A percentile compares a stretch with the other conserved stretches of the same genome.
phyloP scores from a whole-genome alignment of 164 flowering plant genomes.

The Chimonanthus salicifolius region DNA sequence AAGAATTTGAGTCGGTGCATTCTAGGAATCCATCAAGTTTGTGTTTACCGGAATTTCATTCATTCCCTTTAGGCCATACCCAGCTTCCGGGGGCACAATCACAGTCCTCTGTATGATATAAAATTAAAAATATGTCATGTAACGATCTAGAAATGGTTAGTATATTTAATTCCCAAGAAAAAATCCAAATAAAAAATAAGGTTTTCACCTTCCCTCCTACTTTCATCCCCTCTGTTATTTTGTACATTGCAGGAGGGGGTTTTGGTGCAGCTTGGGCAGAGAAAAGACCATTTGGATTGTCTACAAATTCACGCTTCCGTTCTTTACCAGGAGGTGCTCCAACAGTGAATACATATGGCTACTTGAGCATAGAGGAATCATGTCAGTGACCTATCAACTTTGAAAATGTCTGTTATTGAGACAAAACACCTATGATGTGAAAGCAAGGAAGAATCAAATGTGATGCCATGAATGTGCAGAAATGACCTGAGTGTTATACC shows the following conservation, averaged over 20 bases:
- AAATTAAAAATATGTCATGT: neutral
- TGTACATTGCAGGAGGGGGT: slow-evolving; percentile 88
- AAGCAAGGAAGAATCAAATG: neutral
- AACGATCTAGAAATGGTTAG: neutral
- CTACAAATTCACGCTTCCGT: slow-evolving; percentile 82
- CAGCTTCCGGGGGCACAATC: slow-evolving; percentile 87
- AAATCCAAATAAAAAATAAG: neutral
- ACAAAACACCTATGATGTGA: neutral
- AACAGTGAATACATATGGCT: slow-evolving; percentile 89
- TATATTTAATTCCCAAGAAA: neutral
- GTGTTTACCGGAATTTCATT: slow-evolving; percentile 81
- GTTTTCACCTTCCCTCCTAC: slow-evolving; percentile 77
- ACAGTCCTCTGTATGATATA: slow-evolving; percentile 62
- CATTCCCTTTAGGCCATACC: slow-evolving; percentile 86
- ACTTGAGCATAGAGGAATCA: slow-evolving; percentile 16
- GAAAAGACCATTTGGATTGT: slow-evolving; percentile 87
- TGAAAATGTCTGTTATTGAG: neutral
- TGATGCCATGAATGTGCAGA: no score
- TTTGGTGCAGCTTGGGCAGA: slow-evolving; percentile 96
- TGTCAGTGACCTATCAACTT: neutral
- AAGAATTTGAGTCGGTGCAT: neutral
- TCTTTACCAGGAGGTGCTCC: slow-evolving; percentile 91
- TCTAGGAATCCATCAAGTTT: neutral
- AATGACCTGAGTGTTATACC: no score
- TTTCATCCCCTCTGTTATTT: slow-evolving; percentile 83